Base-by-base conservation (phyloP, 2,329 filamentous ascomycete genomes). In the Aspergillus calidoustus region DNA sequence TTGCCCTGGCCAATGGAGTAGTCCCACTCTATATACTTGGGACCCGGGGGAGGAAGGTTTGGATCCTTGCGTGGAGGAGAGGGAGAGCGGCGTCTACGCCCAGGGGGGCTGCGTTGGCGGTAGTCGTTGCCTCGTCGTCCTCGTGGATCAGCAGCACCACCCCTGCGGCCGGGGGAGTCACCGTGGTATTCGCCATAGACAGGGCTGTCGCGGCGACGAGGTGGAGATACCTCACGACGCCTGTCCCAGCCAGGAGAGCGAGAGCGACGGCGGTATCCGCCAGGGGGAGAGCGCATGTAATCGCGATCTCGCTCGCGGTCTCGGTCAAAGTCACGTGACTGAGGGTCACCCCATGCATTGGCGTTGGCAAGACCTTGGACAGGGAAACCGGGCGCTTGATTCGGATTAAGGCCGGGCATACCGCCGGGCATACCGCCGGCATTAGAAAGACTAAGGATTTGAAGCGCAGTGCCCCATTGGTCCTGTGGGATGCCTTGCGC, bases 1-100 rank as follows among this genome's bases (percentile, higher is more conserved):
- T 87, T 86, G 63, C 91, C 90, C 64, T 86, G 82, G 3, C 91
- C 89, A 63, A 99, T 83, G 7, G 79, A 86, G 57, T 85, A 81
- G 76, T 99, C 95, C 78, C 87, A 91, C 53, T 93, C 90, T 62
- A 97, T 83, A 84, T 88, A 92, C 79, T 96, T 97, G 6, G 85
- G 84, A 57, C 83, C 82, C 62, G 78, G 81, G 61, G 78, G 79
- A 52, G 81, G 80, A 54, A 81, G 69, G 49, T 70, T 67, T 28
- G 71, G 70, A 54, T 80, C 78, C 66, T 78, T 76, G 65, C 79
- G 79, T 23, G 38, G 34, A 63, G 80, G 86, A 64, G 82, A 85
- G 60, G 88, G 83, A 72, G 90, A 89, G 67, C 85, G 85, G 62
- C 86, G 87, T 70, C 87, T 87, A 65, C 89, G 88, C 60, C 87